These are phyloP conservation scores for Ambrosia trifida DNA, from an alignment of 129 eudicot genomes.

Conservation along the genomic window DNA sequence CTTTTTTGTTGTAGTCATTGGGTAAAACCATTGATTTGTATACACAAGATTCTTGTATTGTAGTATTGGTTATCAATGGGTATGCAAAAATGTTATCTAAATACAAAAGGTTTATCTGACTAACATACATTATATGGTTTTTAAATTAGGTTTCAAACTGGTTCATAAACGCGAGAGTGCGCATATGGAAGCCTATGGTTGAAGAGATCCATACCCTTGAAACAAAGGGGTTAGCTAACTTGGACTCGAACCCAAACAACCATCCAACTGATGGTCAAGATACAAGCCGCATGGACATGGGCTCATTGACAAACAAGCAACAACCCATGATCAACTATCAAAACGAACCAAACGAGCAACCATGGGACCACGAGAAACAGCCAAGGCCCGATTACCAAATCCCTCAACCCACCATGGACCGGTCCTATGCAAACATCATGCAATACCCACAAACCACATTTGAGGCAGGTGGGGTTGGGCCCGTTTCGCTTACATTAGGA, in stretches of 20 bases:
- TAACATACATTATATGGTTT: neutral
- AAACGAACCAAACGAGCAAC: conserved; percentile 31
- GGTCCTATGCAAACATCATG: conserved; percentile 48
- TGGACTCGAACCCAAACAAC: conserved; percentile 42
- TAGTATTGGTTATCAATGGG: no score
- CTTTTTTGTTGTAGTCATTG: no score
- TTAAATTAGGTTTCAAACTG: conserved; percentile 71
- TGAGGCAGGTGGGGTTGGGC: conserved; percentile 61
- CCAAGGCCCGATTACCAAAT: conserved; percentile 52
- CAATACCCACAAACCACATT: conserved; percentile 51
- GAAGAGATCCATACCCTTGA: conserved; percentile 84
- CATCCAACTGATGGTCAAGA: conserved; percentile 35
- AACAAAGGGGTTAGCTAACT: conserved; percentile 54
- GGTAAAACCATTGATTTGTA: no score
- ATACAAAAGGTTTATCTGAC: neutral
- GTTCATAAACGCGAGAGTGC: conserved; percentile 84
- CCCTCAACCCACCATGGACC: conserved; percentile 44
- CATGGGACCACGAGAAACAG: conserved; percentile 63
- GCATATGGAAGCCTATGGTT: conserved; percentile 93
- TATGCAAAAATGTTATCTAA: no score
- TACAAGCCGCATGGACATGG: conserved; percentile 23
- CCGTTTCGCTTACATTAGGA: conserved; percentile 78
- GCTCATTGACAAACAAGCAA: conserved; percentile 33
- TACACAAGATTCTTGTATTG: no score
- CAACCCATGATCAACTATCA: conserved; percentile 26